Percentiles rank a stretch among this genome's conserved stretches.
Conservation (phyloP, 257 asterid species). For the Oldenlandia corymbosa region DNA sequence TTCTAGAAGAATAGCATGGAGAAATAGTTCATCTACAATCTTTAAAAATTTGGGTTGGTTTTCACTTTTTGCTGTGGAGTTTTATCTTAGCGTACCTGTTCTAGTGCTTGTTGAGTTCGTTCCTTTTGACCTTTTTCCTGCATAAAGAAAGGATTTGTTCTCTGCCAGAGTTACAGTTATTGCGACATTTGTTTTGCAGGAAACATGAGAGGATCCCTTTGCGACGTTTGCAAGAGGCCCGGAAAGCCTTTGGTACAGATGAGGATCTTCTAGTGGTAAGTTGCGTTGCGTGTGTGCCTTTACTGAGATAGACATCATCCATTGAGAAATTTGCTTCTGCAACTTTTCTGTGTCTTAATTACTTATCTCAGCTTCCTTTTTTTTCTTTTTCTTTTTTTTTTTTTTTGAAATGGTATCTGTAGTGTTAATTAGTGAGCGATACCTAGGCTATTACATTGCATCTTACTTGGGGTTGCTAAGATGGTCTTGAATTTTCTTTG, state of each 20-base stretch:
- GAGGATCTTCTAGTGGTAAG: conserved; percentile 94
- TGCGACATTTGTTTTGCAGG: conserved; percentile 38
- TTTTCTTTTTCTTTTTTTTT: no score
- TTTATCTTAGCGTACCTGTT: neutral
- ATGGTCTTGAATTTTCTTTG: conserved; percentile 2
- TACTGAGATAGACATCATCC: no score
- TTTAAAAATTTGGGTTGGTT: neutral
- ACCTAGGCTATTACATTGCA: no score
- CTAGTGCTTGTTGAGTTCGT: neutral
- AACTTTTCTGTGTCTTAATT: neutral
- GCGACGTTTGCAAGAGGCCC: conserved; percentile 72
- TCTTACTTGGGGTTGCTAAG: neutral
- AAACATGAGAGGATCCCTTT: conserved; percentile 60
- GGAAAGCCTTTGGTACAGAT: conserved; percentile 90
- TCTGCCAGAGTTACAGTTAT: neutral
- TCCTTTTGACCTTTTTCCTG: neutral
- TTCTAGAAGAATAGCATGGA: neutral
- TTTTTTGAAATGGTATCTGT: no score
- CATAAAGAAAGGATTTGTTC: neutral
- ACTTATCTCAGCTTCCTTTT: no score
- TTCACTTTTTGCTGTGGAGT: neutral
- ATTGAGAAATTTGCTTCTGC: neutral
- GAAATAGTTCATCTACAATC: neutral
- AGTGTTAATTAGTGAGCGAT: no score
- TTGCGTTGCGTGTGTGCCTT: neutral